phyloP scores from a whole-genome alignment of 164 flowering plant species.

The Buxus sempervirens region DNA sequence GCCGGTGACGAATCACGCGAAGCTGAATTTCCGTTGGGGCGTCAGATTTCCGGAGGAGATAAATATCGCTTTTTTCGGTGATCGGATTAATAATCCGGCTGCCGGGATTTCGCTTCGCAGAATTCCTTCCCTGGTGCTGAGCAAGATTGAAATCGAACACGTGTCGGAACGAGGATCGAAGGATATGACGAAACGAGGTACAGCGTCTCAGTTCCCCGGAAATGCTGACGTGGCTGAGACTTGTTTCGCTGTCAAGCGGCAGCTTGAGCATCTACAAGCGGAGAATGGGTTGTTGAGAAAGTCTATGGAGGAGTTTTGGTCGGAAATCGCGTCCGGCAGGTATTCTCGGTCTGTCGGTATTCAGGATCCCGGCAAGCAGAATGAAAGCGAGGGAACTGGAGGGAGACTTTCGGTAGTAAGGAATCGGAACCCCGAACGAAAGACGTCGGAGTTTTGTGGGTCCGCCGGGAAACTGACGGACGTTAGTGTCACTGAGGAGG shows the following conservation, averaged over 20 bases:
- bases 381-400: neutral
- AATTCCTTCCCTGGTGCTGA: slow-evolving; percentile 8
- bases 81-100: neutral
- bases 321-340: neutral
- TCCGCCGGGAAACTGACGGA: neutral
- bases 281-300: slow-evolving; percentile 10
- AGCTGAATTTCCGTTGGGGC: slow-evolving; percentile 32
- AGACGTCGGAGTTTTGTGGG: neutral
- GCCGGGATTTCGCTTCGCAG: slow-evolving; percentile 5
- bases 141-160: slow-evolving; percentile 11
- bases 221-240: slow-evolving; percentile 10
- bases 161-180: neutral
- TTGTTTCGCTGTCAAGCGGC: slow-evolving; percentile 17
- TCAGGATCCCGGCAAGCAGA: neutral
- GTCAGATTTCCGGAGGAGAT: slow-evolving; percentile 21
- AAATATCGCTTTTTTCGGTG: slow-evolving; percentile 1
- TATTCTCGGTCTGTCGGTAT: neutral
- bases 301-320: slow-evolving; percentile 1
- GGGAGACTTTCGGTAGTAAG: neutral
- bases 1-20: slow-evolving; percentile 20
- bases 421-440: neutral
- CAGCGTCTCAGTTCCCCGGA: neutral
- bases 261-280: slow-evolving; percentile 1
- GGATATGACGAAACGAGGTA: neutral
- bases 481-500: neutral